phyloP scores from a whole-genome alignment of 2,329 filamentous ascomycete species.

The Aspergillus piperis region DNA sequence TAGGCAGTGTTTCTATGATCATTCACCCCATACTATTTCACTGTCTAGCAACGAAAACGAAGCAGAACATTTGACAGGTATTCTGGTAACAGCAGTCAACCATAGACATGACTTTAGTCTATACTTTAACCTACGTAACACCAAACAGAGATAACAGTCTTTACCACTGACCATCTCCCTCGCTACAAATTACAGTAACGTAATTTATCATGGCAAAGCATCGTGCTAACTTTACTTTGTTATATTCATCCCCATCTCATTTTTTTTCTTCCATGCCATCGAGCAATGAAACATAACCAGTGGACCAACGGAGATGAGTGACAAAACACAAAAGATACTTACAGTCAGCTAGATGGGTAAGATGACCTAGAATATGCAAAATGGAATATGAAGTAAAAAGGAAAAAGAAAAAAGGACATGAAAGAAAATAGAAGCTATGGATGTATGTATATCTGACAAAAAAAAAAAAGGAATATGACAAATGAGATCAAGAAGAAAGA shows the following conservation, averaged over 20 bases:
- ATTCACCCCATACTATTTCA: background rate
- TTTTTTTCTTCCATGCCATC: background rate
- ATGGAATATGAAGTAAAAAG: background rate
- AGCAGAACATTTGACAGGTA: background rate
- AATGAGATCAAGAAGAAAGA: conserved; percentile 1
- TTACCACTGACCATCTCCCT: no score
- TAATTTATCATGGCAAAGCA: background rate
- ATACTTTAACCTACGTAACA: no score
- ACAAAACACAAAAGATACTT: background rate
- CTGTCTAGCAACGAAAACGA: background rate
- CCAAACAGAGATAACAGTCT: no score
- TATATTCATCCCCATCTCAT: background rate
- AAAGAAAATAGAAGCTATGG: background rate
- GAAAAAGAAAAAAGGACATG: background rate
- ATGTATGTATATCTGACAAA: background rate
- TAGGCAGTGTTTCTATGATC: background rate
- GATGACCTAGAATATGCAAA: background rate
- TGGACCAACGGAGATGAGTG: background rate
- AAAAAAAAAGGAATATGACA: conserved; percentile 10
- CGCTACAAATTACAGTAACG: no score
- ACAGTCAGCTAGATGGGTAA: background rate
- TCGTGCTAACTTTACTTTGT: background rate
- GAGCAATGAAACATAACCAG: background rate
- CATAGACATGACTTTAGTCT: no score
- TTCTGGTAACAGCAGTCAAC: no score